Base-by-base conservation (phyloP, 805 yeast species). In the Starmerella roubikii region DNA sequence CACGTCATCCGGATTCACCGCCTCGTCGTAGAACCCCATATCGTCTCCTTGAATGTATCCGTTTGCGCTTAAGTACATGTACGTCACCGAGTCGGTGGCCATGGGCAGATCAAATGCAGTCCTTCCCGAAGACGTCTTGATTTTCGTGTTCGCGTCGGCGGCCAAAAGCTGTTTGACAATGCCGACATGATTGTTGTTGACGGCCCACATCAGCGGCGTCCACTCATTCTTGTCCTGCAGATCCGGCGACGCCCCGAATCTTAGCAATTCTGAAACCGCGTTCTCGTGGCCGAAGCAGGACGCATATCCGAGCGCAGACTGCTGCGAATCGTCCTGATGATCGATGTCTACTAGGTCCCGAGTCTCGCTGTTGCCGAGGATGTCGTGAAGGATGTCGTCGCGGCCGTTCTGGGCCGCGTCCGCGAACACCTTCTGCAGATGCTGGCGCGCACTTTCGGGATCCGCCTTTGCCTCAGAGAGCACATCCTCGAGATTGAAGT, bases 201-300 rank as follows among this genome's bases (percentile, higher is more conserved):
- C 79, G 0, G 96, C 97, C 98, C 98, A 91, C 53, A 88, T 94
- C 30, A 91, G 61, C 2, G 98, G 93, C 5, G 68, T 58, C 68
- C 67, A 65, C 34, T 57, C 59, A 38, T 54, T 53, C 30, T 54
- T 53, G 48, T 64, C 68, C 38, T 54, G 59, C 17, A 40, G 39
- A 35, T 64, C 56, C 3, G 59, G 56, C 15, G 54, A 41, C 1
- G 68, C 68, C 6, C 59, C 62, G 21, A 41, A 51, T 11, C 55
- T 48, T 27, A 65, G 48, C 32, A 64, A 52, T 37, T 51, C 58
- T 15, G 48, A 38, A 5, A 61, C 67, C 3, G 54, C 53, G 11
- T 45, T 50, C 35, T 52, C 59, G 41, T 61, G 59, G 23, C 68
- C 67, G 43, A 62, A 65, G 38, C 66, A 60, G 30, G 56, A 43